Conservation (phyloP, 192 early-diverging fungal species). For the Entomortierella chlamydospora region DNA sequence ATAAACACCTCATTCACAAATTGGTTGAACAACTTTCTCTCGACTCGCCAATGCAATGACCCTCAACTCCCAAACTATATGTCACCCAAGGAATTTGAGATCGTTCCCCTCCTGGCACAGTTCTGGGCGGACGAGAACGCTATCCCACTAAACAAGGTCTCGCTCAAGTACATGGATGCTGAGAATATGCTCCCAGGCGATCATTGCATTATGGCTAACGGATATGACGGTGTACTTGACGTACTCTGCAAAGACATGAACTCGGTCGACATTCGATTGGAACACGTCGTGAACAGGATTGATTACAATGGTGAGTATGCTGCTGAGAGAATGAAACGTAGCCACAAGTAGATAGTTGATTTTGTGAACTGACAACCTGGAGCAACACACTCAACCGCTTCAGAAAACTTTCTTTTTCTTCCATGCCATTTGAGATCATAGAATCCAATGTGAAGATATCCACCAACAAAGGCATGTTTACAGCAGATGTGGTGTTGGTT, state of each 20-base stretch:
- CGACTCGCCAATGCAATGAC: slow-evolving; percentile 29
- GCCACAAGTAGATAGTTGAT: slow-evolving; percentile 14
- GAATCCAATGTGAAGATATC: slow-evolving; percentile 41
- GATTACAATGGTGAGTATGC: slow-evolving; percentile 53
- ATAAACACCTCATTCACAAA: slow-evolving; percentile 33
- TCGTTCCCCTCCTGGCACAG: slow-evolving; percentile 29
- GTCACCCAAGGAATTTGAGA: slow-evolving; percentile 27
- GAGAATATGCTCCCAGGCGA: slow-evolving; percentile 51
- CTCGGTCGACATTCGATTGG: slow-evolving; percentile 35
- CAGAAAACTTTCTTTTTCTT: slow-evolving; percentile 21
- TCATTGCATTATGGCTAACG: slow-evolving; percentile 46
- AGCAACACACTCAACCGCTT: slow-evolving; percentile 44
- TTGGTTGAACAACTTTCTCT: slow-evolving; percentile 29
- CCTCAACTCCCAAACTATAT: slow-evolving; percentile 25
- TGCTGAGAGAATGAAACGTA: neutral
- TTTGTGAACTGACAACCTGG: slow-evolving; percentile 27
- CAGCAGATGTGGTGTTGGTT: slow-evolving; percentile 53
- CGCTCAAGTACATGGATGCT: slow-evolving; percentile 56
- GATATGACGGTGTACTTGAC: slow-evolving; percentile 48
- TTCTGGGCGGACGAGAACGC: slow-evolving; percentile 54
- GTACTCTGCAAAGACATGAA: slow-evolving; percentile 31
- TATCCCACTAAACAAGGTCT: slow-evolving; percentile 37
- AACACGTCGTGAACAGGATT: slow-evolving; percentile 49
- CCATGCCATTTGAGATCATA: slow-evolving; percentile 9
- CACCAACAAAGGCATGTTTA: slow-evolving; percentile 42